These are phyloP conservation scores for Thymus mandschuricus DNA, from an alignment of 257 asterid species.

Conservation along the genomic window DNA sequence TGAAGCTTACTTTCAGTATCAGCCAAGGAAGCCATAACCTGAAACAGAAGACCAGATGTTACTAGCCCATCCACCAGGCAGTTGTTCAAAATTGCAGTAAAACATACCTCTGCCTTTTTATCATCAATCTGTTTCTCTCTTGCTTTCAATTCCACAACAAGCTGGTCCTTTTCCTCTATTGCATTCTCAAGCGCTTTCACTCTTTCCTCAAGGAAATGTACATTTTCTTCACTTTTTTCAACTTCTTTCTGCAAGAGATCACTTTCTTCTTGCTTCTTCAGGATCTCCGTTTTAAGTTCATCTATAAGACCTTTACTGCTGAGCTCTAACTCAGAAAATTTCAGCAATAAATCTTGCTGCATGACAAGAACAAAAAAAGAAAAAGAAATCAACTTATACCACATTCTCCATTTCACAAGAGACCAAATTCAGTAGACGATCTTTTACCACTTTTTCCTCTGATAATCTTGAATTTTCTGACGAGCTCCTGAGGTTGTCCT, in stretches of 20 bases:
- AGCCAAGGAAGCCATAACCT: constrained; percentile 67
- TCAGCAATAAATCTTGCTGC: constrained; percentile 79
- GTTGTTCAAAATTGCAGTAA: constrained; percentile 23
- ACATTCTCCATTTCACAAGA: constrained; percentile 24
- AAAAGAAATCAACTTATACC: constrained; percentile 27
- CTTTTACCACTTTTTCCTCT: constrained; percentile 69
- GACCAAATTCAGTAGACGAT: constrained; percentile 38
- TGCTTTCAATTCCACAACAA: constrained; percentile 58
- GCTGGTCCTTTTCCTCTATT: constrained; percentile 68
- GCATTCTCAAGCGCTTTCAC: constrained; percentile 54
- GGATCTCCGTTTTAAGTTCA: constrained; percentile 64
- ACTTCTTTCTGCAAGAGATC: constrained; percentile 58
- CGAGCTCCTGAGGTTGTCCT: constrained; percentile 54
- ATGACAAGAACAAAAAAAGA: constrained; percentile 26
- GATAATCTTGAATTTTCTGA: constrained; percentile 68
- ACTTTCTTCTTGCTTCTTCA: constrained; percentile 65
- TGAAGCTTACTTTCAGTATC: constrained; percentile 76
- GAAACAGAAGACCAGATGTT: constrained; percentile 35
- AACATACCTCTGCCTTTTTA: constrained; percentile 73
- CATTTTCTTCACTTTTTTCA: constrained; percentile 54
- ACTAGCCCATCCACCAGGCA: constrained; percentile 30
- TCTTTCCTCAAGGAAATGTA: constrained; percentile 62
- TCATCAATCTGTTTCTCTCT: constrained; percentile 66
- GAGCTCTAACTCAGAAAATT: constrained; percentile 65
- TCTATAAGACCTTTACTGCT: constrained; percentile 55